Conservation (phyloP, 2,329 filamentous ascomycete genomes). For the Aspergillus clavatus region DNA sequence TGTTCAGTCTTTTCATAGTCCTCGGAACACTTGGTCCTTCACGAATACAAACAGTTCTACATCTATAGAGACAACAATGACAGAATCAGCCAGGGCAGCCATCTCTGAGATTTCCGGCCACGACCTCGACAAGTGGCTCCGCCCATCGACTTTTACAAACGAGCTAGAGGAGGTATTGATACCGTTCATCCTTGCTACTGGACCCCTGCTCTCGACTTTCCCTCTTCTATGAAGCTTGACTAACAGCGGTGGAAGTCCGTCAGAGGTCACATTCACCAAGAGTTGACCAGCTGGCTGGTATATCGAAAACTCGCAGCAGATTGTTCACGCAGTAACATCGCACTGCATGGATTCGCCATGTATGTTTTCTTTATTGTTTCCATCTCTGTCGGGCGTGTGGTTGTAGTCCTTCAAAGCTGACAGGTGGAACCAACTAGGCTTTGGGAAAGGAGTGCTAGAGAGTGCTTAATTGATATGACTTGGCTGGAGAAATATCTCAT, state of each 20-base stretch:
- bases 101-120: constrained; percentile 2
- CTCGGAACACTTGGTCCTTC: neutral
- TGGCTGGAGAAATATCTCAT: constrained; percentile 24
- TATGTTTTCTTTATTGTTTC: constrained; percentile 3
- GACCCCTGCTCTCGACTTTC: neutral
- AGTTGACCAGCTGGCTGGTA: constrained; percentile 20
- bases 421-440: constrained; percentile 9
- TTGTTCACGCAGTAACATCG: constrained; percentile 17
- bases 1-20: neutral
- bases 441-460: constrained; percentile 16
- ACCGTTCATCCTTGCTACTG: neutral
- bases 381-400: neutral
- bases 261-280: constrained; percentile 19
- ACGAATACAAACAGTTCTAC: neutral
- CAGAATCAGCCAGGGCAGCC: constrained; percentile 1
- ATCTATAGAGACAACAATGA: neutral
- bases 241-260: constrained; percentile 12
- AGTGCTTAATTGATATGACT: constrained; percentile 17
- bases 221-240: neutral
- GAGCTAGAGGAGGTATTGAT: constrained; percentile 4
- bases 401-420: neutral
- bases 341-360: constrained; percentile 21
- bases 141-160: constrained; percentile 2
- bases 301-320: constrained; percentile 21
- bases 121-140: constrained; percentile 4